These are phyloP conservation scores for Ustilago vetiveriae DNA, from an alignment of 1,284 basidiomycete species.

Conservation along the genomic window DNA sequence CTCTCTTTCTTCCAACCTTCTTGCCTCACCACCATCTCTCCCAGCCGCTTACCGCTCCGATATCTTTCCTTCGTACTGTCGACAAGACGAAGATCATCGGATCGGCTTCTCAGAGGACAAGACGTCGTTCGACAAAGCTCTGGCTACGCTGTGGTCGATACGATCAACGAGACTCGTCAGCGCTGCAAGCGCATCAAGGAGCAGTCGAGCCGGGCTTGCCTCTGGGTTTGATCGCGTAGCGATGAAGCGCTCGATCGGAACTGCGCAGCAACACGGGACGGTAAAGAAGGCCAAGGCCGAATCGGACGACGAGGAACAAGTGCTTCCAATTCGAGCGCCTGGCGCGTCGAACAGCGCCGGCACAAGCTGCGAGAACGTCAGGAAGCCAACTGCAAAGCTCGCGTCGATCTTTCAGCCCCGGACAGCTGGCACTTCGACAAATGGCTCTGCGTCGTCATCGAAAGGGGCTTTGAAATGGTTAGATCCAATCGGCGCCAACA, in stretches of 20 bases:
- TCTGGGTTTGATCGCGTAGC: not conserved
- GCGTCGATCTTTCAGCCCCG: constrained; percentile 44
- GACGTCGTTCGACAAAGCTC: too few relatives aligned
- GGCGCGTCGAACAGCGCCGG: not conserved
- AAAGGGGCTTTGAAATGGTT: constrained; percentile 51
- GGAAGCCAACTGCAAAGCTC: constrained; percentile 18
- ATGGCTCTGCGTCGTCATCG: too few relatives aligned
- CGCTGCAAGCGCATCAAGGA: constrained; percentile 12
- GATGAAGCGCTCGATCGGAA: constrained; percentile 32
- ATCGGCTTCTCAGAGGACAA: too few relatives aligned
- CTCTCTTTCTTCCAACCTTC: not conserved
- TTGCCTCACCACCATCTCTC: not conserved
- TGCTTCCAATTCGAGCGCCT: constrained; percentile 7
- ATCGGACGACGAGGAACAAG: constrained; percentile 13
- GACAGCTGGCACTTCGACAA: not conserved
- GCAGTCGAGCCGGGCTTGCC: not conserved
- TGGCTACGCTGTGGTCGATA: constrained; percentile 17
- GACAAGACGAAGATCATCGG: too few relatives aligned
- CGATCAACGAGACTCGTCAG: not conserved
- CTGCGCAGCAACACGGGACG: not conserved
- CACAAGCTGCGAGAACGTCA: not conserved
- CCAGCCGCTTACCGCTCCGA: too few relatives aligned
- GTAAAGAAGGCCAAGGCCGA: constrained; percentile 13
- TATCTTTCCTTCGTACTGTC: too few relatives aligned
- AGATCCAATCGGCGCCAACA: constrained; percentile 17